These are phyloP conservation scores for Lathyrus oleraceus DNA, from an alignment of 306 rosid species.

Conservation along the genomic window DNA sequence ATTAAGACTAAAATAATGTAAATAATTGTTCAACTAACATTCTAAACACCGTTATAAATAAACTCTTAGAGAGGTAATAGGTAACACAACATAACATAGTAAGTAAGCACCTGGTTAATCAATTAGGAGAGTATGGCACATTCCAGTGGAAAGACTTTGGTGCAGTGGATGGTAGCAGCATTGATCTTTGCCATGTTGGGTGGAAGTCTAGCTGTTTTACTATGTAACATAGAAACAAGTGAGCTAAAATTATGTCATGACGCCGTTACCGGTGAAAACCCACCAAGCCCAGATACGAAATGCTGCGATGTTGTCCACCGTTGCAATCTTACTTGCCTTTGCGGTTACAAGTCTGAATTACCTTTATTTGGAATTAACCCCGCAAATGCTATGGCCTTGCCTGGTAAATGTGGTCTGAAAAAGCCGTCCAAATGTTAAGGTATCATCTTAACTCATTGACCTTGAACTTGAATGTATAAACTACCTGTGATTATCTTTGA, in stretches of 20 bases:
- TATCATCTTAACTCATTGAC: constrained; percentile 21
- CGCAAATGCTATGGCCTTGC: constrained; percentile 57
- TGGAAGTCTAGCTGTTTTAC: constrained; percentile 20
- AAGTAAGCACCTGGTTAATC: not conserved
- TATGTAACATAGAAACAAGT: constrained; percentile 50
- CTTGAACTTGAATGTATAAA: not conserved
- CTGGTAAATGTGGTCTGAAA: constrained; percentile 53
- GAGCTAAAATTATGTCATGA: constrained; percentile 44
- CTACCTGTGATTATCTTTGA: constrained; percentile 11
- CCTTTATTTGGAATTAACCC: constrained; percentile 44
- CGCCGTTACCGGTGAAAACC: constrained; percentile 49
- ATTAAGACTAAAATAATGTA: constrained; percentile 17
- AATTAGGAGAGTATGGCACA: constrained; percentile 41
- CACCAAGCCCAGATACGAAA: constrained; percentile 40
- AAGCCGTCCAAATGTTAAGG: constrained; percentile 41
- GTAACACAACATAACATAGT: not conserved
- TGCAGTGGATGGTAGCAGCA: constrained; percentile 35
- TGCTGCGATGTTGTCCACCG: constrained; percentile 57
- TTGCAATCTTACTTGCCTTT: constrained; percentile 57
- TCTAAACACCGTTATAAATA: constrained; percentile 40
- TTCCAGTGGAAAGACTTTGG: constrained; percentile 21
- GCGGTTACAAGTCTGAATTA: constrained; percentile 49
- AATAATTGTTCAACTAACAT: not conserved
- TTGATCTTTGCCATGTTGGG: constrained; percentile 41
- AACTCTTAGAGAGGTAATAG: not conserved